Percentiles rank a stretch among this genome's conserved stretches.
These are phyloP conservation scores for Daldinia vernicosa DNA, from an alignment of 495 filamentous ascomycete genomes.

Conservation along the genomic window DNA sequence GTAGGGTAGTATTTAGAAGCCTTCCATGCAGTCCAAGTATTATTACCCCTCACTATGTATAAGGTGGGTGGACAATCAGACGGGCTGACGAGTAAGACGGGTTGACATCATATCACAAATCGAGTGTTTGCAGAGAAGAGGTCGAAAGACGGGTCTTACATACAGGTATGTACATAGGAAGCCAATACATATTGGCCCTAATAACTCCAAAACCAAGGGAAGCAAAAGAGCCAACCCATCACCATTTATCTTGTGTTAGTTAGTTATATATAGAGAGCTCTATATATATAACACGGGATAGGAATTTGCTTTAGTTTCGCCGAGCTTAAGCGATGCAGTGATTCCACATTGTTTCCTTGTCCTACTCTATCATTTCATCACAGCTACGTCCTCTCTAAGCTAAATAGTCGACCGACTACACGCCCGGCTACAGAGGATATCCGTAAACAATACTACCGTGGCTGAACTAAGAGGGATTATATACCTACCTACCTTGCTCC, in stretches of 20 bases:
- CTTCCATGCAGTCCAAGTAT: slow-evolving; percentile 16
- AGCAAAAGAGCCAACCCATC: not conserved
- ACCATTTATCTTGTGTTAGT: not conserved
- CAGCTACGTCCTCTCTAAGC: not conserved
- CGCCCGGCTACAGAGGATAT: not conserved
- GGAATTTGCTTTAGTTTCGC: not conserved
- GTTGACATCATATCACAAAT: not conserved
- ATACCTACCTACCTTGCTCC: not conserved
- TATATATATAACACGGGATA: not conserved
- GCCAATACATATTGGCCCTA: too few species aligned
- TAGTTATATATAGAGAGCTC: too few species aligned
- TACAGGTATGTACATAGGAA: too few species aligned
- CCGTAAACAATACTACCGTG: not conserved
- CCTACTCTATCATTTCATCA: not conserved
- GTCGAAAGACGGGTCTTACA: too few species aligned
- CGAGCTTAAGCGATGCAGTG: not conserved
- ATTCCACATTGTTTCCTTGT: too few species aligned
- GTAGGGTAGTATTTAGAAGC: slow-evolving; percentile 27
- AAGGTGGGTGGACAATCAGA: not conserved
- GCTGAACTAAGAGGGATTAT: not conserved
- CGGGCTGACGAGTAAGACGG: slow-evolving; percentile 4
- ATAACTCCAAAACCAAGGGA: not conserved
- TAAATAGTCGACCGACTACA: not conserved
- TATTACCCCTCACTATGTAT: slow-evolving; percentile 11
- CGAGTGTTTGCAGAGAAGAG: not conserved